Percentiles rank a stretch among this genome's conserved stretches.
Evolutionary conservation across 495 filamentous ascomycete genomes (phyloP).

Genomic region (Annulohypoxylon nitens): DNA sequence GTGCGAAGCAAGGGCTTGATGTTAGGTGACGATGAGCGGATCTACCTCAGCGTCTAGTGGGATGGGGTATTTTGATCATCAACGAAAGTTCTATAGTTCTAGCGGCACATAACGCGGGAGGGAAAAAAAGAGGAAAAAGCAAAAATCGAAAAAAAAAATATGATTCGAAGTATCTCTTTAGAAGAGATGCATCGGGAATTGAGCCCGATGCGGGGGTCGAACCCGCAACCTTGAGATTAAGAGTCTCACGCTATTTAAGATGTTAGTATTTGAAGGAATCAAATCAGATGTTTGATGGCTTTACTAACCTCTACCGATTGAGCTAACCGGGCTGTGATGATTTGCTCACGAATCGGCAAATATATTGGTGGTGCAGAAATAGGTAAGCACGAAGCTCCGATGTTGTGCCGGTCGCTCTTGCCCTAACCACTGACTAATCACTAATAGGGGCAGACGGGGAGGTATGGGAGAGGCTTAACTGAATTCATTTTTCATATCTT

Average conservation of each 20-base stretch:
- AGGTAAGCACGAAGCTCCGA: constrained; percentile 15
- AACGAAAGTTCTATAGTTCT: neutral
- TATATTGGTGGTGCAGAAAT: constrained; percentile 3
- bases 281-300: neutral
- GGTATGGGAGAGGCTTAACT: too few species aligned
- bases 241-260: constrained; percentile 73
- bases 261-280: neutral
- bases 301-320: constrained; percentile 74
- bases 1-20: neutral
- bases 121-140: neutral
- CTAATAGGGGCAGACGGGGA: neutral
- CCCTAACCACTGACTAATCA: constrained; percentile 7
- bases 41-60: neutral
- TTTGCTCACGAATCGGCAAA: neutral
- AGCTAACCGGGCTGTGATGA: constrained; percentile 69
- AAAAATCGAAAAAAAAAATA: constrained; percentile 28
- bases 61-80: neutral
- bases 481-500: too few species aligned
- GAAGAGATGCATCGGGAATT: constrained; percentile 53
- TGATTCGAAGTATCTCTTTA: constrained; percentile 36
- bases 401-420: constrained; percentile 10
- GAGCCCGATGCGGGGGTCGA: constrained; percentile 60
- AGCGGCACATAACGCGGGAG: neutral
- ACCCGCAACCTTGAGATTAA: constrained; percentile 79
- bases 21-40: neutral